A percentile compares a stretch with the other conserved stretches of the same genome.
Conservation (phyloP, 129 eudicot genomes). For the Tanacetum coccineum region DNA sequence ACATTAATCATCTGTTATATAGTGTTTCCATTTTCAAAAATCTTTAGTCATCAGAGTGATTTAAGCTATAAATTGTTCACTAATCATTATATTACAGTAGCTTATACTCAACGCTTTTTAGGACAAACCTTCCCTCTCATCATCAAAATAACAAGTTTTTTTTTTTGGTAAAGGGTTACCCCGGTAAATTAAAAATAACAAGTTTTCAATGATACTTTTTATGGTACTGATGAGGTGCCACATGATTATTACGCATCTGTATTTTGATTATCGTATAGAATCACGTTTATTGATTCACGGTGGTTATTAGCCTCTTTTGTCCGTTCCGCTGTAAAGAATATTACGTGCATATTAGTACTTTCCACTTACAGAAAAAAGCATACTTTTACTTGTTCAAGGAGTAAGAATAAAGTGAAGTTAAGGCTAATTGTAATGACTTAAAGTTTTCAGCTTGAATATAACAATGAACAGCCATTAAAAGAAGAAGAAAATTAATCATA, state of each 20-base stretch:
- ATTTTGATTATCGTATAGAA: not conserved
- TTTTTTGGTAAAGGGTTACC: no score
- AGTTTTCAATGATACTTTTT: no score
- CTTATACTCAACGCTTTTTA: no score
- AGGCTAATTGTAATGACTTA: constrained; percentile 6
- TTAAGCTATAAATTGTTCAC: no score
- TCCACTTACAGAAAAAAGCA: not conserved
- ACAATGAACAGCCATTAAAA: constrained; percentile 12
- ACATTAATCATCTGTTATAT: no score
- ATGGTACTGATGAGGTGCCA: not conserved
- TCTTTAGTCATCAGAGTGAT: no score
- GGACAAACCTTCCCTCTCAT: no score
- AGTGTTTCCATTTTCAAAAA: no score
- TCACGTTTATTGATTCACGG: not conserved
- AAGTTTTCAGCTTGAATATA: not conserved
- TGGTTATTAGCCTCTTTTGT: not conserved
- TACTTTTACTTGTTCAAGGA: not conserved
- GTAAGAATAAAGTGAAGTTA: constrained; percentile 13
- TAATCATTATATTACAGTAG: no score
- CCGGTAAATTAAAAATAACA: no score
- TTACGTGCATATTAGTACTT: not conserved
- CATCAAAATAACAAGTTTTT: no score
- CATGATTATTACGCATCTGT: not conserved
- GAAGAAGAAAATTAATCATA: not conserved
- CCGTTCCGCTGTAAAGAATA: constrained; percentile 1